phyloP scores from a whole-genome alignment of 106 monocot species.

The Phalaenopsis equestris region DNA sequence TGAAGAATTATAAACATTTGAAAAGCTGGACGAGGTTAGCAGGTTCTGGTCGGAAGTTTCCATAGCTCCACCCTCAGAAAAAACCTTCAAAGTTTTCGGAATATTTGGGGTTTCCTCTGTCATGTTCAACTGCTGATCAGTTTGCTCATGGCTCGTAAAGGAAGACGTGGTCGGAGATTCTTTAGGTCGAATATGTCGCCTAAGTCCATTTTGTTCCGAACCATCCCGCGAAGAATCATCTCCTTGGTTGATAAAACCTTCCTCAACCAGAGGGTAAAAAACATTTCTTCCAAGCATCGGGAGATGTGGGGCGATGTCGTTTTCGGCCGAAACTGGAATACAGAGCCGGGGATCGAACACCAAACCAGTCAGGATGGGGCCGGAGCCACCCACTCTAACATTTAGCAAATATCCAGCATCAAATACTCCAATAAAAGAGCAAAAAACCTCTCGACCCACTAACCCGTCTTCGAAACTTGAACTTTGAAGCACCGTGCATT shows the following conservation, averaged over 20 bases:
- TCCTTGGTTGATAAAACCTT: background rate
- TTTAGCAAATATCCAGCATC: slow-evolving; percentile 66
- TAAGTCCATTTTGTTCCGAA: background rate
- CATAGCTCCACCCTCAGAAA: background rate
- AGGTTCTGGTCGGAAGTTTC: background rate
- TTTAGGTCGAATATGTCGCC: background rate
- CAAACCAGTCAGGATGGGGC: slow-evolving; percentile 35
- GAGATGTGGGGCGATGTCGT: slow-evolving; percentile 50
- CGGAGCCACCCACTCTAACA: slow-evolving; percentile 30
- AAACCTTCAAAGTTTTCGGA: background rate
- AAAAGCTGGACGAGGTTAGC: background rate
- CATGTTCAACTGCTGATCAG: background rate
- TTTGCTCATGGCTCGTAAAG: background rate
- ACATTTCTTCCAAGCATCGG: slow-evolving; percentile 30
- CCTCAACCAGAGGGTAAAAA: background rate
- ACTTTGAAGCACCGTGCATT: background rate
- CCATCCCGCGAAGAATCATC: background rate
- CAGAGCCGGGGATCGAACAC: slow-evolving; percentile 41
- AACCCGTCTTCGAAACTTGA: background rate
- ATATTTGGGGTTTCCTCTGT: background rate
- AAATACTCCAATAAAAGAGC: slow-evolving; percentile 56
- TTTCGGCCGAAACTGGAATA: slow-evolving; percentile 37
- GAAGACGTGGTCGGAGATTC: background rate
- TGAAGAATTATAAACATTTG: background rate
- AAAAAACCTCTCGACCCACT: slow-evolving; percentile 40